Evolutionary conservation across 805 yeast genomes (phyloP), one percentile per base, ranked within the genome.

Genomic region (Helenozyma rhizophorensis): DNA sequence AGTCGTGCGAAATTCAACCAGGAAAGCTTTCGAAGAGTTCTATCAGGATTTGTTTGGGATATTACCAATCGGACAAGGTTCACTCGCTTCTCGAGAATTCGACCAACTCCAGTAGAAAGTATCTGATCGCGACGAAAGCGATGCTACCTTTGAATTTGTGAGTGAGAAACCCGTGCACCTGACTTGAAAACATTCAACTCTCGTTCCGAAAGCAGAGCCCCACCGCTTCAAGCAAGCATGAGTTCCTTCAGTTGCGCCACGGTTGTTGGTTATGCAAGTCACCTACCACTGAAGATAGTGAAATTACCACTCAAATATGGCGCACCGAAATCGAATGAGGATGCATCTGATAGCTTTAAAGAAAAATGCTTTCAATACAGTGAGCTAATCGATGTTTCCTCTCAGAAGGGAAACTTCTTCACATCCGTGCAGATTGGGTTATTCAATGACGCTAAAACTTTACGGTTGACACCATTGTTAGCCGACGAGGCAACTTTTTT

Each of bases 381-480:
- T 17, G 47, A 39, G 28, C 36, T 40, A 13, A 23, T 42, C 16
- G 49, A 45, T 25, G 21, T 45, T 9, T 31, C 43, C 3, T 15
- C 42, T 4, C 49, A 45, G 21, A 27, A 17, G 9, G 49, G 49
- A 4, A 32, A 27, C 24, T 42, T 42, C 12, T 45, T 45, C 23
- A 15, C 40, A 14, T 28, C 40, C 8, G 24, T 43, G 7, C 45
- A 42, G 23, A 54, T 48, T 27, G 57, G 60, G 10, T 37, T 68
- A 3, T 42, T 59, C 22, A 53, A 54, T 23, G 65, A 62, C 33
- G 40, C 48, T 31, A 53, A 38, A 27, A 53, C 65, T 4, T 34
- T 70, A 9, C 43, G 42, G 2, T 52, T 72, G 21, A 51, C 62
- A 9, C 80, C 80, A 7, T 34, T 72, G 13, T 25, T 45, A 11